Percentiles rank a stretch among this genome's conserved stretches.
phyloP scores from a whole-genome alignment of 2,329 filamentous ascomycete species.

The Rhynchosporium graminicola region DNA sequence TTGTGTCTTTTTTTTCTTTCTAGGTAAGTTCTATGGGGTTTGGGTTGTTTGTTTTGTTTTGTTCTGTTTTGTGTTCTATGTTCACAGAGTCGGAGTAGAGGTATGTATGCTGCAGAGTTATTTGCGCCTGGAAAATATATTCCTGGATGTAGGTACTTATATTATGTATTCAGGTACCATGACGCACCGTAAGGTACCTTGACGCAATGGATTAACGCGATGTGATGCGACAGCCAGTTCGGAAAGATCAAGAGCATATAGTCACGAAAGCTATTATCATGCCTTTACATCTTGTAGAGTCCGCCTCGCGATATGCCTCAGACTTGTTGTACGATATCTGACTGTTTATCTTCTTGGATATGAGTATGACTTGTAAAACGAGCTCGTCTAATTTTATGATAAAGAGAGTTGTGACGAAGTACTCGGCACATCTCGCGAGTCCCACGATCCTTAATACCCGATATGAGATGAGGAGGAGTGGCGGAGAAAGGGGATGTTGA shows the following conservation, averaged over 20 bases:
- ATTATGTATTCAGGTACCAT: no score
- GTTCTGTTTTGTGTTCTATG: no score
- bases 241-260: not conserved
- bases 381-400: not conserved
- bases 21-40: no score
- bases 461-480: not conserved
- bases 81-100: no score
- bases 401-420: constrained; percentile 1
- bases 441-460: constrained; percentile 4
- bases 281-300: not conserved
- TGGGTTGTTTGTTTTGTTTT: no score
- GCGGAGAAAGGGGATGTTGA: not conserved
- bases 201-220: not conserved
- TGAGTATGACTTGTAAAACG: not conserved
- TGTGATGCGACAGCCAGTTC: not conserved
- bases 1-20: no score
- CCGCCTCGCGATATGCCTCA: not conserved
- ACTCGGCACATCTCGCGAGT: not conserved
- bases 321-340: not conserved
- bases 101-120: no score
- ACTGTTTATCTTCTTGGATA: not conserved
- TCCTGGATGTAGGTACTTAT: no score
- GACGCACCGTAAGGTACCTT: no score
- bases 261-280: not conserved
- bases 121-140: no score